Evolutionary conservation across 1,284 basidiomycete genomes (phyloP).

Genomic region (Phellinidium pouzarii): DNA sequence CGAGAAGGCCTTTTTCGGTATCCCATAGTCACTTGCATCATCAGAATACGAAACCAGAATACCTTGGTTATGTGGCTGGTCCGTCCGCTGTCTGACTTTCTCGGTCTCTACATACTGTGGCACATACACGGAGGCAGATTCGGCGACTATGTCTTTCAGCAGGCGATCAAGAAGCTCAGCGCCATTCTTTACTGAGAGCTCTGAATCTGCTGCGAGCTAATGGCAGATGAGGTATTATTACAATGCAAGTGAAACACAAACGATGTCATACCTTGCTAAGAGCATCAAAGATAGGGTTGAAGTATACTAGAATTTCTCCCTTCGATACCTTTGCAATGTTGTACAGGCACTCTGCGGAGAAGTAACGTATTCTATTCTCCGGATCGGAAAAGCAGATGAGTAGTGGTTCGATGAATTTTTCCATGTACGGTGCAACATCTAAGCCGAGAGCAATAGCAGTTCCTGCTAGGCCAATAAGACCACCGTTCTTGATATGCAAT

Average conservation of each 20-base stretch:
- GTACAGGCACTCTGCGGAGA: constrained; percentile 96
- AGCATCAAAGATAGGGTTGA: constrained; percentile 97
- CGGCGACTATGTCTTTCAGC: constrained; percentile 96
- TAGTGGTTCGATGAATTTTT: constrained; percentile 85
- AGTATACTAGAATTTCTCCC: constrained; percentile 94
- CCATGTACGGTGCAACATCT: constrained; percentile 90
- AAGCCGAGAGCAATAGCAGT: constrained; percentile 94
- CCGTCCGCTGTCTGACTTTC: constrained; percentile 45
- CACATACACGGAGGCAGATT: constrained; percentile 93
- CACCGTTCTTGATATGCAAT: constrained; percentile 89
- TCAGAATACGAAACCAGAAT: constrained; percentile 61
- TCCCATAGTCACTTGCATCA: constrained; percentile 37
- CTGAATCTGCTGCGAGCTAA: constrained; percentile 93
- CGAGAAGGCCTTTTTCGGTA: constrained; percentile 82
- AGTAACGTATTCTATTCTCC: constrained; percentile 93
- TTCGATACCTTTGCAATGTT: constrained; percentile 99
- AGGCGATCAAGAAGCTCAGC: constrained; percentile 96
- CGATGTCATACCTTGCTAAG: constrained; percentile 76
- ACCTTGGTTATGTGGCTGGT: constrained; percentile 38
- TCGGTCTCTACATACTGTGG: constrained; percentile 81
- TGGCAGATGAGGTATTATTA: constrained; percentile 9
- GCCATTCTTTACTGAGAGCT: constrained; percentile 96
- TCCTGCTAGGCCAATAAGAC: constrained; percentile 93
- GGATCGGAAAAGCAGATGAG: constrained; percentile 93
- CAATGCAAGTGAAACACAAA: constrained; percentile 1